Evolutionary conservation across 2,329 filamentous ascomycete species (phyloP), one percentile per base, ranked within the genome.

Genomic region (Grosmannia serpens): DNA sequence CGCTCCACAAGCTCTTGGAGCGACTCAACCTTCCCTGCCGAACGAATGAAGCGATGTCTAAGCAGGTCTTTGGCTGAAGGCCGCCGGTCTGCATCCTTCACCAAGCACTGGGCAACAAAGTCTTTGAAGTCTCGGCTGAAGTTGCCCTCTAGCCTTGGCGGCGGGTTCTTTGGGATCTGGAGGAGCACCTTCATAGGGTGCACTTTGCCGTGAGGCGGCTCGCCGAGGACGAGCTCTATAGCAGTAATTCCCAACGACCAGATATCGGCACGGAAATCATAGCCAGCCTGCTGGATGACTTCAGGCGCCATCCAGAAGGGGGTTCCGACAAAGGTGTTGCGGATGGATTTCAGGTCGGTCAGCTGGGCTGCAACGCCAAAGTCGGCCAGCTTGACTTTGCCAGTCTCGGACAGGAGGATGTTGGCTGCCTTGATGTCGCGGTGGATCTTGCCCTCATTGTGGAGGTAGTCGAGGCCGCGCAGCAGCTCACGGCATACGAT

Each of bases 221-320:
- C 91, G 63, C 91, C 91, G 56, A 90, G 83, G 38, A 89, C 87
- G 76, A 96, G 80, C 70, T 96, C 91, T 72, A 95, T 90, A 15
- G 91, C 91, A 0, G 90, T 95, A 66, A 96, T 95, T 9, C 91
- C 91, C 51, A 96, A 74, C 0, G 89, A 95, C 91, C 91, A 96
- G 59, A 96, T 91, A 68, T 96, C 91, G 7, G 91, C 91, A 72
- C 94, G 94, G 75, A 89, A 94, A 70, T 92, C 90, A 62, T 84
- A 85, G 20, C 81, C 82, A 63, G 89, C 84, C 72, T 95, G 90
- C 70, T 95, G 87, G 64, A 96, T 96, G 41, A 96, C 91, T 69
- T 96, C 91, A 1, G 91, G 91, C 1, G 91, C 91, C 91, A 96
- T 95, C 91, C 91, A 96, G 69, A 95, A 96, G 0, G 94, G 94